phyloP scores from a whole-genome alignment of 495 filamentous ascomycete species.

The Copromyces sp. region DNA sequence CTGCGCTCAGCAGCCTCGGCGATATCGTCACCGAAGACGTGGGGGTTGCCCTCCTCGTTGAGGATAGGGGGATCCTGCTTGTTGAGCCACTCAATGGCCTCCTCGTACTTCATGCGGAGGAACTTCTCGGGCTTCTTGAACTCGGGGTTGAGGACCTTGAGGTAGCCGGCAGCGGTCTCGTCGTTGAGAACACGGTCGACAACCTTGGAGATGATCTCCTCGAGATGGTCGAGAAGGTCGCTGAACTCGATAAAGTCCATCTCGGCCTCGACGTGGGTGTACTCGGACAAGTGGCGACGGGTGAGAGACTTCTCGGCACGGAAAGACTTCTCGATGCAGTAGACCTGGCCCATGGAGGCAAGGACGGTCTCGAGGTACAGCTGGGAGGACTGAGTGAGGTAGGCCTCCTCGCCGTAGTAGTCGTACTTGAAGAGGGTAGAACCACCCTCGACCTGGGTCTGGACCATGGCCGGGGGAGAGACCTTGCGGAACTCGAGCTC shows the following conservation, averaged over 20 bases:
- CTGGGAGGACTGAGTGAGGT: constrained; percentile 94
- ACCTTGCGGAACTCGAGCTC: constrained; percentile 75
- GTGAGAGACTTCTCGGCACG: constrained; percentile 94
- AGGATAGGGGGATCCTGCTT: constrained; percentile 66
- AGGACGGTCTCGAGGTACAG: constrained; percentile 96
- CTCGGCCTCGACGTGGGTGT: constrained; percentile 95
- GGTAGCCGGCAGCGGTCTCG: constrained; percentile 52
- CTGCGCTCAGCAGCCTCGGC: constrained; percentile 92
- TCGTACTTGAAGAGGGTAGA: constrained; percentile 87
- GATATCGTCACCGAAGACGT: constrained; percentile 94
- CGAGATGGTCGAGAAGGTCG: constrained; percentile 84
- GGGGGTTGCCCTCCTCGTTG: constrained; percentile 85
- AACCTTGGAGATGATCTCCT: constrained; percentile 79
- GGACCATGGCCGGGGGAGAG: constrained; percentile 90
- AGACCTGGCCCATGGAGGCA: constrained; percentile 84
- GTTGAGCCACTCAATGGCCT: constrained; percentile 89
- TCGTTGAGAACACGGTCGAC: constrained; percentile 67
- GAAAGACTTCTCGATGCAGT: constrained; percentile 97
- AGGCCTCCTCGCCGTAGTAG: constrained; percentile 92
- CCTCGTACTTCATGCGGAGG: constrained; percentile 86
- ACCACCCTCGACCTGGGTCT: constrained; percentile 96
- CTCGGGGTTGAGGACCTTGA: constrained; percentile 76
- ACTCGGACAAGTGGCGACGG: constrained; percentile 78
- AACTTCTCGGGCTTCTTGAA: constrained; percentile 82
- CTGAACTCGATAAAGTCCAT: constrained; percentile 92